Evolutionary conservation across 2,329 filamentous ascomycete species (phyloP).

Genomic region (Cladosporium sp.): DNA sequence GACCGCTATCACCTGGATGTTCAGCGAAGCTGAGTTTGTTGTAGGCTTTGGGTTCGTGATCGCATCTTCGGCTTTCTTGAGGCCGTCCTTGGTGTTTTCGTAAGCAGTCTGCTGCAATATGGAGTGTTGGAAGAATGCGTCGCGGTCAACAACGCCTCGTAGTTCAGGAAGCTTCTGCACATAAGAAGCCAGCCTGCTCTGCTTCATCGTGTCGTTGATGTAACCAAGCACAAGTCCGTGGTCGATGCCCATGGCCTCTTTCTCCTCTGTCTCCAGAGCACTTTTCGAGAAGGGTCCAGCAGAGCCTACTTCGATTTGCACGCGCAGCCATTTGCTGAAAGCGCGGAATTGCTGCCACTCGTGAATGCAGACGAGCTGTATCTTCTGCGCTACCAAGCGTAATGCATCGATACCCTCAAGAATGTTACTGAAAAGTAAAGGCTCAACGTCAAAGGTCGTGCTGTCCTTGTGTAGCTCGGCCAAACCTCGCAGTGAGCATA

Average conservation of each 20-base stretch:
- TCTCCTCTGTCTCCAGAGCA: slow-evolving; percentile 72
- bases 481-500: slow-evolving; percentile 79
- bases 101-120: slow-evolving; percentile 24
- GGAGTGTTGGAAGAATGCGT: slow-evolving; percentile 25
- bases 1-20: slow-evolving; percentile 30
- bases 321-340: slow-evolving; percentile 81
- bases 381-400: slow-evolving; percentile 71
- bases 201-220: slow-evolving; percentile 58
- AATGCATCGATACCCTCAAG: slow-evolving; percentile 73
- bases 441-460: slow-evolving; percentile 54
- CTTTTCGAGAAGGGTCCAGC: slow-evolving; percentile 60
- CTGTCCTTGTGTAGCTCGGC: slow-evolving; percentile 75
- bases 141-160: slow-evolving; percentile 35
- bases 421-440: slow-evolving; percentile 42
- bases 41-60: background rate
- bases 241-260: slow-evolving; percentile 72
- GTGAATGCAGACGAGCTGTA: slow-evolving; percentile 68
- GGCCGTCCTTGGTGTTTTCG: slow-evolving; percentile 24
- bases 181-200: slow-evolving; percentile 30
- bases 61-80: slow-evolving; percentile 21
- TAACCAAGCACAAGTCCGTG: slow-evolving; percentile 72
- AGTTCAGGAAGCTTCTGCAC: slow-evolving; percentile 42
- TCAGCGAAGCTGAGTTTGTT: slow-evolving; percentile 23
- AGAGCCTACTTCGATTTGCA: slow-evolving; percentile 76
- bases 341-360: slow-evolving; percentile 75